phyloP scores from a whole-genome alignment of 176 grass and related monocot genomes.

The Bothriochloa decipiens region DNA sequence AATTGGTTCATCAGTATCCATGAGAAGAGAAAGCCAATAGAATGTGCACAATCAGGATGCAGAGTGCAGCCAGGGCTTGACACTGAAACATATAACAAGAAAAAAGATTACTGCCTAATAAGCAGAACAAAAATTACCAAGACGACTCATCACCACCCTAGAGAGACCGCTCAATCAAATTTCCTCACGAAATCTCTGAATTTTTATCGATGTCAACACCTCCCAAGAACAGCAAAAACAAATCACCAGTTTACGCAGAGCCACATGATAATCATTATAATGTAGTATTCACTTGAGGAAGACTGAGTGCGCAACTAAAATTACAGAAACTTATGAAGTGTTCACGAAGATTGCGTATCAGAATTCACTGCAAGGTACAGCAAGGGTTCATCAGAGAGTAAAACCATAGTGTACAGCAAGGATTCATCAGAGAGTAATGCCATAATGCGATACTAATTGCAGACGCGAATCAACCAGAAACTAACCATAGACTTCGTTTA shows the following conservation, averaged over 20 bases:
- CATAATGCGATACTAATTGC: neutral
- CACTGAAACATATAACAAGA: slow-evolving; percentile 36
- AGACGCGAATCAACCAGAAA: neutral
- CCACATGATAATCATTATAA: neutral
- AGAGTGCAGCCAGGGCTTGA: neutral
- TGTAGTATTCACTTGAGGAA: neutral
- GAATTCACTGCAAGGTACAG: neutral
- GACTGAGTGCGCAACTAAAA: neutral
- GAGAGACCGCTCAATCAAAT: neutral
- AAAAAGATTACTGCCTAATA: neutral
- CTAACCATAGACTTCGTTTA: neutral
- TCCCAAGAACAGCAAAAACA: neutral
- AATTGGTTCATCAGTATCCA: neutral
- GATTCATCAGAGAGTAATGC: neutral
- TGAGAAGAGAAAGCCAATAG: neutral
- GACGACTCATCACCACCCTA: neutral
- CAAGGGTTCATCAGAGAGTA: neutral
- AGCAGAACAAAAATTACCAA: neutral
- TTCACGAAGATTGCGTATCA: neutral
- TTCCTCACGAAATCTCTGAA: neutral
- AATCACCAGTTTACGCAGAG: neutral
- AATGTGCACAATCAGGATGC: neutral
- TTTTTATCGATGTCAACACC: neutral
- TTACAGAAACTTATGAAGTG: neutral
- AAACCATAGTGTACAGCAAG: neutral